A percentile compares a stretch with the other conserved stretches of the same genome.
These are phyloP conservation scores for Neopestalotiopsis sp. DNA, from an alignment of 2,329 filamentous ascomycete species.

Conservation along the genomic window DNA sequence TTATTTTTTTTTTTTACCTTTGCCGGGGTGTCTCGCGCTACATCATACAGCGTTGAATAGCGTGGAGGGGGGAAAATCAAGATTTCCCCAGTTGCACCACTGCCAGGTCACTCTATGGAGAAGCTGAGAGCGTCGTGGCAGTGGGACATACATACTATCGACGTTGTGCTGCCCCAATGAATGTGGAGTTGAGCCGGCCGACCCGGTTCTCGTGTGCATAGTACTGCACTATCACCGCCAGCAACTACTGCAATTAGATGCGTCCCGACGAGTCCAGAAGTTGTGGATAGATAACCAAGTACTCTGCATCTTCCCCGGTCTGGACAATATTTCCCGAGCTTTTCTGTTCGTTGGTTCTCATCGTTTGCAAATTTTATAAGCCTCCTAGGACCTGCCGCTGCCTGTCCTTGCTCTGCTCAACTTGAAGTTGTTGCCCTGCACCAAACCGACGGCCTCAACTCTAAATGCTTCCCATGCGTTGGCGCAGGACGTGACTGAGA, in stretches of 20 bases:
- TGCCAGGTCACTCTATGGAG: background rate
- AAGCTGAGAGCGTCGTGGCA: background rate
- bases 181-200: background rate
- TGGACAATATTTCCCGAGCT: too few species aligned
- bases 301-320: too few species aligned
- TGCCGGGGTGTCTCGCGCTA: conserved; percentile 8
- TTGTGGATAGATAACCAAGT: too few species aligned
- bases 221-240: background rate
- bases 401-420: background rate
- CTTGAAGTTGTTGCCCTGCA: background rate
- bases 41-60: conserved; percentile 13
- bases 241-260: background rate
- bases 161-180: background rate
- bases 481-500: conserved; percentile 7
- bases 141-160: background rate
- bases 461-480: background rate
- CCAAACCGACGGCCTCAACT: conserved; percentile 2
- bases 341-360: too few species aligned
- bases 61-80: conserved; percentile 3
- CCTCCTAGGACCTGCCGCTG: background rate
- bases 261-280: background rate
- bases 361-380: too few species aligned
- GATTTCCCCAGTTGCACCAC: background rate
- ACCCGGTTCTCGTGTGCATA: background rate
- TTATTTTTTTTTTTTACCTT: background rate